These are phyloP conservation scores for Lineolata rhizophorae DNA, from an alignment of 495 filamentous ascomycete species.

Conservation along the genomic window DNA sequence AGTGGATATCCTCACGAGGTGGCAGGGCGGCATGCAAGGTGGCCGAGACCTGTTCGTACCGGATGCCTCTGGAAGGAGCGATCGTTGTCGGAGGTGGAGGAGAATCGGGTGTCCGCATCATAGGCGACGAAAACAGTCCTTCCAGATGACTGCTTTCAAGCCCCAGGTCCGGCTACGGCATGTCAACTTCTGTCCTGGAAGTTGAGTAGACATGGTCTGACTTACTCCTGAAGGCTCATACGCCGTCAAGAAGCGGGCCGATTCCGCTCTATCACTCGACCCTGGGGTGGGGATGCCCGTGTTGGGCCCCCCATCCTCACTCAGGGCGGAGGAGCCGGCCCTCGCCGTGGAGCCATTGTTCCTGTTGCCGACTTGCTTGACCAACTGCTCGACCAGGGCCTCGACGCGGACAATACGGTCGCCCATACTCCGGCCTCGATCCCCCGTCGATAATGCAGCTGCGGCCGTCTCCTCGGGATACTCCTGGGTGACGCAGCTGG, in stretches of 20 bases:
- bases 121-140: too few species aligned
- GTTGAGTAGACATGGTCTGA: neutral
- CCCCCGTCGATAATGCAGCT: neutral
- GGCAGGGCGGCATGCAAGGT: constrained; percentile 5
- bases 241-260: constrained; percentile 1
- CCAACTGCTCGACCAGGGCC: constrained; percentile 14
- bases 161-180: neutral
- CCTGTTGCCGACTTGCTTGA: constrained; percentile 1
- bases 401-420: constrained; percentile 16
- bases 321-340: neutral
- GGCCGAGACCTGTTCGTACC: constrained; percentile 3
- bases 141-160: neutral
- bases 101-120: too few species aligned
- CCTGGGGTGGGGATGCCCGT: constrained; percentile 3
- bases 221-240: constrained; percentile 2
- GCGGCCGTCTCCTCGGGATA: constrained; percentile 2
- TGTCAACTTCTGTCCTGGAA: neutral
- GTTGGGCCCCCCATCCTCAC: constrained; percentile 2
- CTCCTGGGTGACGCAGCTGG: constrained; percentile 6
- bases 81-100: too few species aligned
- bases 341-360: too few species aligned
- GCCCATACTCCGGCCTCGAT: constrained; percentile 6
- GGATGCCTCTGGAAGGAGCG: too few species aligned
- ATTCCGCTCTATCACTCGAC: constrained; percentile 1
- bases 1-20: constrained; percentile 5